phyloP scores from a whole-genome alignment of 2,329 filamentous ascomycete species.

The Alternaria gaisen region DNA sequence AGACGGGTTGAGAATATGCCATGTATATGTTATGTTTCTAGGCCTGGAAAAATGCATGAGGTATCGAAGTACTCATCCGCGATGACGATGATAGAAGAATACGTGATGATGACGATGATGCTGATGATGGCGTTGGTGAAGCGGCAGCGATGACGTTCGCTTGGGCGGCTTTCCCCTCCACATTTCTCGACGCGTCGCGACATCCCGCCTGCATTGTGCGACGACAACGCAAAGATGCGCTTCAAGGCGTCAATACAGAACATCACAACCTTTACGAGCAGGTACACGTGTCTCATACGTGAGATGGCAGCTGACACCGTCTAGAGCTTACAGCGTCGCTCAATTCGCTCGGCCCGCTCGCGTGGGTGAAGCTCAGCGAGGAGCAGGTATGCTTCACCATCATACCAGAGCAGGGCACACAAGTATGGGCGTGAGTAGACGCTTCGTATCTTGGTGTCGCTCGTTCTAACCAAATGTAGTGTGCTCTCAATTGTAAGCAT shows the following conservation, averaged over 20 bases:
- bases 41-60: neutral
- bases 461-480: slow-evolving; percentile 42
- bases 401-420: slow-evolving; percentile 91
- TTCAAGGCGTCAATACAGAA: slow-evolving; percentile 64
- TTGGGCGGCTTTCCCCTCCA: slow-evolving; percentile 15
- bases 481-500: slow-evolving; percentile 54
- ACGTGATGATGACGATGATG: neutral
- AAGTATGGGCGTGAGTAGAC: slow-evolving; percentile 87
- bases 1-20: neutral
- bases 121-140: neutral
- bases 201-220: slow-evolving; percentile 23
- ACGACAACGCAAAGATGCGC: slow-evolving; percentile 53
- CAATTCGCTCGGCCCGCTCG: slow-evolving; percentile 77
- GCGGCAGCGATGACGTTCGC: slow-evolving; percentile 12
- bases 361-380: slow-evolving; percentile 89
- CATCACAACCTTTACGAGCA: slow-evolving; percentile 63
- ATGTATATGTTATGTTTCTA: neutral
- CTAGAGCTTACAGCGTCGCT: slow-evolving; percentile 70
- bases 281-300: slow-evolving; percentile 19
- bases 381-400: slow-evolving; percentile 92
- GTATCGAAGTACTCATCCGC: neutral
- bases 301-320: slow-evolving; percentile 6
- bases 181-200: slow-evolving; percentile 29
- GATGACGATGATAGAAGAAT: neutral
- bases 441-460: slow-evolving; percentile 19